phyloP scores from a whole-genome alignment of 257 asterid species.

The Apocynum venetum region DNA sequence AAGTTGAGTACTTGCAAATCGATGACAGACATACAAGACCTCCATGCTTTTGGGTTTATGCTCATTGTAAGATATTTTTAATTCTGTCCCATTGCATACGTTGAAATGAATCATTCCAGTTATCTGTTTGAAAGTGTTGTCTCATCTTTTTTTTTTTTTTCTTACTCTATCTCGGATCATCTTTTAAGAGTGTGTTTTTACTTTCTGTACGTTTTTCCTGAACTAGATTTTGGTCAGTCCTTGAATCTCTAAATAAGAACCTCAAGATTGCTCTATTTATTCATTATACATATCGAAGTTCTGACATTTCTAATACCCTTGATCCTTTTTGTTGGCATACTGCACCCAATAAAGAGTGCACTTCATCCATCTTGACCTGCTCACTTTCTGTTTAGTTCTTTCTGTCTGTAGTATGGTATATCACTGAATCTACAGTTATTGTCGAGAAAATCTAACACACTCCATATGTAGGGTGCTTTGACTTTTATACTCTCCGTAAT shows the following conservation, averaged over 20 bases:
- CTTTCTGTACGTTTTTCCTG: background rate
- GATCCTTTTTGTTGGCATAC: background rate
- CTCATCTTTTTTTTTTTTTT: background rate
- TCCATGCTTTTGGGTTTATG: constrained; percentile 70
- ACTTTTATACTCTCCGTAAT: constrained; percentile 66
- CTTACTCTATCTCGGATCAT: background rate
- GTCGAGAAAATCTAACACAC: constrained; percentile 15
- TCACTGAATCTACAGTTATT: background rate
- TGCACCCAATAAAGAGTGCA: background rate
- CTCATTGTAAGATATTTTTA: constrained; percentile 66
- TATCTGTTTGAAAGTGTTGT: background rate
- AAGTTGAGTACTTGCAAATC: constrained; percentile 74
- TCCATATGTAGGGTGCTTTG: constrained; percentile 55
- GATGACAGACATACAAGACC: constrained; percentile 60
- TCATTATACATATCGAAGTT: background rate
- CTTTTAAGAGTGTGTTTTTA: background rate
- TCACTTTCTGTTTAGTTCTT: background rate
- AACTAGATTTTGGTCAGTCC: background rate
- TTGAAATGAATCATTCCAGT: background rate
- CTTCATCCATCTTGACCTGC: background rate
- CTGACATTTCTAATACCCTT: background rate
- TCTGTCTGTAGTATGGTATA: background rate
- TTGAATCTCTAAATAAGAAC: background rate
- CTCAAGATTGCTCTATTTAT: background rate
- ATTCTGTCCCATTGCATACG: constrained; percentile 11